Percentiles rank a stretch among this genome's conserved stretches.
Conservation (phyloP, 1,284 basidiomycete genomes). For the Cutaneotrichosporon daszewskae region DNA sequence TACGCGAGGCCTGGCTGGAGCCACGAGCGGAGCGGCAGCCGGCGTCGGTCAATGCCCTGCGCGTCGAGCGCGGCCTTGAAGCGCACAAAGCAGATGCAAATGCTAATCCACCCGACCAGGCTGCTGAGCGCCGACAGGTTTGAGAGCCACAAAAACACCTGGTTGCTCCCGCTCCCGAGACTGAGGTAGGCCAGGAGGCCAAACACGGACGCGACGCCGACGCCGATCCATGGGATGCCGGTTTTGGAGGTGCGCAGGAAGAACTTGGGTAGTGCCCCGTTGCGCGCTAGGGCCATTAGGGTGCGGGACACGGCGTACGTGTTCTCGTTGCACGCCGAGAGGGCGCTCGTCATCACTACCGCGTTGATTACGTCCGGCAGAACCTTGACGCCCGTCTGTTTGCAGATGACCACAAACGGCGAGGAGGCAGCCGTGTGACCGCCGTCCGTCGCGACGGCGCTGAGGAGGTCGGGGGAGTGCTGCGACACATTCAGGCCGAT, state of each 20-base stretch:
- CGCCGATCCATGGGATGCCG: constrained; percentile 50
- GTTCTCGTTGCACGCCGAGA: constrained; percentile 39
- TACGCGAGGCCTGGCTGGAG: constrained; percentile 43
- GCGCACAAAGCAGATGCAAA: constrained; percentile 64
- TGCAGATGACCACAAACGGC: constrained; percentile 41
- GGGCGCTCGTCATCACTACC: constrained; percentile 39
- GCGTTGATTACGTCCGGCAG: constrained; percentile 43
- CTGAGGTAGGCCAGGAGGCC: constrained; percentile 53
- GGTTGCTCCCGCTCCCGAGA: constrained; percentile 55
- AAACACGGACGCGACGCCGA: constrained; percentile 63
- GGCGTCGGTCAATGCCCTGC: constrained; percentile 55
- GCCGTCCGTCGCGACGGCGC: constrained; percentile 52
- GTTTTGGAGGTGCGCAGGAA: constrained; percentile 18
- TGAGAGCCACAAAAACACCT: constrained; percentile 66
- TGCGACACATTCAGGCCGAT: constrained; percentile 17
- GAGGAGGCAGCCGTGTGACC: constrained; percentile 44
- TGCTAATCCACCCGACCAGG: constrained; percentile 75
- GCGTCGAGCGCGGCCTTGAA: constrained; percentile 66
- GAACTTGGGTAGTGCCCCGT: constrained; percentile 25
- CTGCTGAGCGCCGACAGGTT: constrained; percentile 53
- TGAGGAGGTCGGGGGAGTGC: constrained; percentile 17
- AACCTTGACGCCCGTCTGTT: constrained; percentile 37
- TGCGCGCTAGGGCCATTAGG: constrained; percentile 29
- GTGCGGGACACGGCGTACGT: constrained; percentile 28
- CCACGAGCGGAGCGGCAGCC: constrained; percentile 58